Percentiles rank a stretch among this genome's conserved stretches.
Conservation (phyloP, 1,139 yeast species). For the Chernovozyma aurita region DNA sequence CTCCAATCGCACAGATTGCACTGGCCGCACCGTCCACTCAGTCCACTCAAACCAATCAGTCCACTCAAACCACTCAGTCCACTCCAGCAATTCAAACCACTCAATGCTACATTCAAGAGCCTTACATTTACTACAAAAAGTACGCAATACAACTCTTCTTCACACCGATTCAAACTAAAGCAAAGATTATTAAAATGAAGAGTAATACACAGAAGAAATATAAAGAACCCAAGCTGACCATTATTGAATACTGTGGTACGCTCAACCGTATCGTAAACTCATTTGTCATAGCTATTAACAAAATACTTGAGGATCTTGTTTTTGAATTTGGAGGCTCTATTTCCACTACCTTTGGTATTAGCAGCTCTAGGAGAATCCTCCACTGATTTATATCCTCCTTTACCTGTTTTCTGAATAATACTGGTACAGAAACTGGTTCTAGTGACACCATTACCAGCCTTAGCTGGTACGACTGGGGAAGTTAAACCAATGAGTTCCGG, state of each 20-base stretch:
- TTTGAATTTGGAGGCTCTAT: slow-evolving; percentile 20
- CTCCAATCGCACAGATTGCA: too few relatives aligned
- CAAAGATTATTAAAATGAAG: not conserved
- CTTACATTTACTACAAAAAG: not conserved
- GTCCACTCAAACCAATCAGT: too few relatives aligned
- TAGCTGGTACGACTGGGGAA: slow-evolving; percentile 3
- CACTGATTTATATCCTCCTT: not conserved
- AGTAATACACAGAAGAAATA: not conserved
- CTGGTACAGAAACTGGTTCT: not conserved
- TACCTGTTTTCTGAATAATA: too few relatives aligned
- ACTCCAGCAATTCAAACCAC: not conserved
- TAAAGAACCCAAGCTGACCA: not conserved
- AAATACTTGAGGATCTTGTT: slow-evolving; percentile 33
- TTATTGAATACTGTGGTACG: not conserved
- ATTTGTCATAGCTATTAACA: slow-evolving; percentile 27
- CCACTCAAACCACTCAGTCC: not conserved
- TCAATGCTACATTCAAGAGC: slow-evolving; percentile 1
- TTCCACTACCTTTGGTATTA: not conserved
- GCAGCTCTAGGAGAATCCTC: slow-evolving; percentile 1
- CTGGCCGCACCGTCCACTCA: too few relatives aligned
- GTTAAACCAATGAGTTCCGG: not conserved
- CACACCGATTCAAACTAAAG: too few relatives aligned
- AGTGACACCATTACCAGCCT: not conserved
- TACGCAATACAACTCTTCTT: not conserved
- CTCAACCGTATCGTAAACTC: not conserved